Conservation (phyloP, 106 monocot genomes). For the Chionographis japonica region DNA sequence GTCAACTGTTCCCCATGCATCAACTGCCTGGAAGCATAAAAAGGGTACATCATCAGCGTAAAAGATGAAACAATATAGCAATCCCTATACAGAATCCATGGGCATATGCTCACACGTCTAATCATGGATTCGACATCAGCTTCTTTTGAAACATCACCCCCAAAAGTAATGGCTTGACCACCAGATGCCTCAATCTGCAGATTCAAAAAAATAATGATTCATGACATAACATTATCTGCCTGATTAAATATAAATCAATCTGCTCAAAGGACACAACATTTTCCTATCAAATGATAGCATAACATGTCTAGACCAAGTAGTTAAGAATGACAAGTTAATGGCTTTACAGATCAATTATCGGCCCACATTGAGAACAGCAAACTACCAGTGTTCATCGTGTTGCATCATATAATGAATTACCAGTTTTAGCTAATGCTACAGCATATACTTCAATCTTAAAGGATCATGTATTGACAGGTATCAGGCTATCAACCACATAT, state of each 20-base stretch:
- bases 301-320: too few relatives aligned
- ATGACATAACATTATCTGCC: background rate
- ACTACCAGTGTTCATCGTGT: too few relatives aligned
- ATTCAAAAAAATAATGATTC: background rate
- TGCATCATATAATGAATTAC: too few relatives aligned
- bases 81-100: background rate
- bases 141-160: slow-evolving; percentile 92
- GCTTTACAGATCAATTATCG: too few relatives aligned
- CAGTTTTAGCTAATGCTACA: too few relatives aligned
- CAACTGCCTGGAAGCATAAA: slow-evolving; percentile 53
- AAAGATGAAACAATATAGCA: background rate
- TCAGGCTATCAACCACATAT: too few relatives aligned
- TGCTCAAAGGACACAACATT: too few relatives aligned
- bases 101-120: slow-evolving; percentile 52
- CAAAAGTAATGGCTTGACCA: slow-evolving; percentile 73
- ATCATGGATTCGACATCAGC: slow-evolving; percentile 76
- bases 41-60: slow-evolving; percentile 5
- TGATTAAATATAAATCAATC: background rate
- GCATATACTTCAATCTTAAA: too few relatives aligned
- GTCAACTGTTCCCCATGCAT: slow-evolving; percentile 84
- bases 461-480: too few relatives aligned
- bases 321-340: too few relatives aligned
- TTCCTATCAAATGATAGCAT: too few relatives aligned
- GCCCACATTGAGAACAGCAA: too few relatives aligned
- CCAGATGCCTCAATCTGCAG: slow-evolving; percentile 71